Base-by-base conservation (phyloP, 768 basidiomycete genomes). In the Austroboletus eburneus region DNA sequence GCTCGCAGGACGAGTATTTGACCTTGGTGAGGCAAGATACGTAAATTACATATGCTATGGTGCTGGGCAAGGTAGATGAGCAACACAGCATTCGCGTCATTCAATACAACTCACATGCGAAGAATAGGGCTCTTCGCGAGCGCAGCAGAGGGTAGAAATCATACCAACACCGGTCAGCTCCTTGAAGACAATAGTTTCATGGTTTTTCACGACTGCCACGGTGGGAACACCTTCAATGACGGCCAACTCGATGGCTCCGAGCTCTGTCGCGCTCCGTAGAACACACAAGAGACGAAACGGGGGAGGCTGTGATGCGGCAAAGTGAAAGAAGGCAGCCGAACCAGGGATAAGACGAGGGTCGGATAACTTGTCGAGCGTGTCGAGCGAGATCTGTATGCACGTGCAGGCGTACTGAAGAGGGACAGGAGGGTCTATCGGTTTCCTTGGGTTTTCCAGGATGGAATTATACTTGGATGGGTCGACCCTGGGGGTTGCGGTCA, bases 1-100 rank as follows among this genome's bases (percentile, higher is more conserved):
- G 68, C 65, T 29, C 81, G 78, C 38, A 80, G 68, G 43, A 80
- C 67, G 18, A 83, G 64, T 12, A 83, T 61, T 43, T 78, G 70
- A 9, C 67, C 63, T 57, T 83, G 80, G 13, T 66, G 62, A 2
- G 80, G 79, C 29, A 81, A 57, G 21, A 76, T 69, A 24, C 78
- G 74, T 40, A 79, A 62, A n/a, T 72, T 75, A 45, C 69, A 72
- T 48, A 84, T 76, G 20, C 66, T 64, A 54, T 79, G 75, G 22
- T 65, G 62, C 79, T 79, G 20, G 43, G 25, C 9, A 33, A 42
- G n/a, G 22, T 10, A 5, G 6, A 27, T 65, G 34, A 63, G 20
- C 20, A 55, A 32, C 14, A 25, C 1, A 8, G 25, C 10, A 5
- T 14, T n/a, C 16, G 12, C 1, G n/a, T 18, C 12, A 2, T 14